Evolutionary conservation across 192 early-diverging fungal species (phyloP).

Genomic region (Mortierella antarctica): DNA sequence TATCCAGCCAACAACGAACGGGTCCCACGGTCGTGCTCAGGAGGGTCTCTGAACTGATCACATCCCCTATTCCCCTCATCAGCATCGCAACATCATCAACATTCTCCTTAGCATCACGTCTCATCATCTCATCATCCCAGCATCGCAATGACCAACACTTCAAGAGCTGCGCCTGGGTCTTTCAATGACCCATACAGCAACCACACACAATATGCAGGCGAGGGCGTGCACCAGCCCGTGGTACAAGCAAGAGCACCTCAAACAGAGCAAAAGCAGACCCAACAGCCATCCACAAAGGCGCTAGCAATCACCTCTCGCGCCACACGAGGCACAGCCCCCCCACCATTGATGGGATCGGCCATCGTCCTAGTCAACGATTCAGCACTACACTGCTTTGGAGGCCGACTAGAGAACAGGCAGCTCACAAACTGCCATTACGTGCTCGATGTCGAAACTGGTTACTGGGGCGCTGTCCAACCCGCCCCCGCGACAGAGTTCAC

Average conservation of each 20-base stretch:
- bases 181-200: too few species aligned
- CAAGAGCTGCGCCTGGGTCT: too few species aligned
- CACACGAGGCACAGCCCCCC: conserved; percentile 28
- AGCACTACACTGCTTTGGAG: conserved; percentile 38
- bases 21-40: too few species aligned
- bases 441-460: conserved; percentile 40
- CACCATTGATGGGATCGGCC: conserved; percentile 41
- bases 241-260: background rate
- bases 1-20: too few species aligned
- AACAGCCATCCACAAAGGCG: conserved; percentile 35
- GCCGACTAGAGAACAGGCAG: conserved; percentile 39
- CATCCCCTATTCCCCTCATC: too few species aligned
- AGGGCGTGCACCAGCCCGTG: conserved; percentile 2
- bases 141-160: too few species aligned
- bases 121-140: too few species aligned
- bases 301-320: conserved; percentile 33
- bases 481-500: background rate
- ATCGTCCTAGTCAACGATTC: conserved; percentile 44
- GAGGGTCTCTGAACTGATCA: too few species aligned
- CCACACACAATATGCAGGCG: conserved; percentile 12
- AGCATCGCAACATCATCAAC: too few species aligned
- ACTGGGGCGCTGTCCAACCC: conserved; percentile 29
- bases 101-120: too few species aligned
- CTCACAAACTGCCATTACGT: conserved; percentile 45
- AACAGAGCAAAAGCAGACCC: background rate